These are phyloP conservation scores for Beauveria scarabaeidicola DNA, from an alignment of 2,329 filamentous ascomycete species.

Conservation along the genomic window DNA sequence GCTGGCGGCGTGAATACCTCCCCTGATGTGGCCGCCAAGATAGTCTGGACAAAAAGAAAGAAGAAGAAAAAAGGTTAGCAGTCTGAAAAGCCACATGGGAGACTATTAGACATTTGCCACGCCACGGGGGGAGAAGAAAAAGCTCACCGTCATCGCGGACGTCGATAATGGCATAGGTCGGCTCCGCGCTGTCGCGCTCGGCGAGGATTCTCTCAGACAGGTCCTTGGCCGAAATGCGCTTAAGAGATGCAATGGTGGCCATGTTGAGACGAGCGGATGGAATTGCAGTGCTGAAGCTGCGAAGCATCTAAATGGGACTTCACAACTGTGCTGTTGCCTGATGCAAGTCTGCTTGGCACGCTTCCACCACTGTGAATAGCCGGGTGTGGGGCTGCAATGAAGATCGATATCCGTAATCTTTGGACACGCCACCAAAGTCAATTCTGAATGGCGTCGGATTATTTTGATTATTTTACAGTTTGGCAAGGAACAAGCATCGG, in stretches of 20 bases:
- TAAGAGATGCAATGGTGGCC: conserved; percentile 14
- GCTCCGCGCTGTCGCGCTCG: conserved; percentile 31
- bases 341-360: not conserved
- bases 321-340: not conserved
- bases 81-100: not conserved
- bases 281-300: not conserved
- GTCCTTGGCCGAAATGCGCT: conserved; percentile 58
- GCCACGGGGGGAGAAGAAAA: not conserved
- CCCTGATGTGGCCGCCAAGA: conserved; percentile 80
- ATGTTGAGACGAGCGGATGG: not conserved
- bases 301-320: not conserved
- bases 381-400: too few species aligned
- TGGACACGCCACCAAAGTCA: too few species aligned
- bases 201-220: conserved; percentile 58
- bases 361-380: not conserved
- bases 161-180: conserved; percentile 67
- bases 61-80: not conserved
- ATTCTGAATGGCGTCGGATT: too few species aligned
- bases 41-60: conserved; percentile 51
- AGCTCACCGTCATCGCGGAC: conserved; percentile 71
- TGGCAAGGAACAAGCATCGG: too few species aligned
- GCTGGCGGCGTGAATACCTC: conserved; percentile 68
- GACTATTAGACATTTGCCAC: not conserved
- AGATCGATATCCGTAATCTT: too few species aligned
- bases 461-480: too few species aligned